phyloP scores from a whole-genome alignment of 2,329 filamentous ascomycete genomes.

The Ascochyta fabae region DNA sequence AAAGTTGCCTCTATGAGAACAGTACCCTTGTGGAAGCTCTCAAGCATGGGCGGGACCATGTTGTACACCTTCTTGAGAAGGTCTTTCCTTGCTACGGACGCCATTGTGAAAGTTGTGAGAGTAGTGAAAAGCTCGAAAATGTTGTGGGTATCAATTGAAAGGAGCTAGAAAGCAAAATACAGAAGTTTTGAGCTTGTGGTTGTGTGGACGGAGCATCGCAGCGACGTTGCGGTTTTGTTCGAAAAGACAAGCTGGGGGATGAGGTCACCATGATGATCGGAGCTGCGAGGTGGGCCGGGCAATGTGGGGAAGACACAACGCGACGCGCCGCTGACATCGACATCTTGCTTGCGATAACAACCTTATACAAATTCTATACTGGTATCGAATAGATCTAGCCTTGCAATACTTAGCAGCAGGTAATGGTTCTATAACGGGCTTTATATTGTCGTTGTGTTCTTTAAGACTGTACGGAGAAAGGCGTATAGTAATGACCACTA shows the following conservation, averaged over 20 bases:
- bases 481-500: too few relatives aligned
- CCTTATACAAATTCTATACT: too few relatives aligned
- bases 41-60: slow-evolving; percentile 93
- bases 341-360: slow-evolving; percentile 1
- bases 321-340: slow-evolving; percentile 17
- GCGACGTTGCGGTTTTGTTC: slow-evolving; percentile 6
- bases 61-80: slow-evolving; percentile 82
- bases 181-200: background rate
- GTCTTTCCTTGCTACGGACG: slow-evolving; percentile 70
- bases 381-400: background rate
- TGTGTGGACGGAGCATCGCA: slow-evolving; percentile 10
- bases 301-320: slow-evolving; percentile 10
- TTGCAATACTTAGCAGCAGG: background rate
- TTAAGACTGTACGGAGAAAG: too few relatives aligned
- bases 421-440: background rate
- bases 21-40: slow-evolving; percentile 92
- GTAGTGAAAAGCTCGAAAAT: background rate
- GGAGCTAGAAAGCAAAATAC: background rate
- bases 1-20: background rate
- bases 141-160: slow-evolving; percentile 7
- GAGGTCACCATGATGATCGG: slow-evolving; percentile 18
- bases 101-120: slow-evolving; percentile 42
- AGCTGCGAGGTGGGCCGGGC: background rate
- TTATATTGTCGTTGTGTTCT: too few relatives aligned
- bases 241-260: background rate